These are phyloP conservation scores for Desmodesmus armatus DNA, from an alignment of 139 green algal genomes.

Conservation along the genomic window DNA sequence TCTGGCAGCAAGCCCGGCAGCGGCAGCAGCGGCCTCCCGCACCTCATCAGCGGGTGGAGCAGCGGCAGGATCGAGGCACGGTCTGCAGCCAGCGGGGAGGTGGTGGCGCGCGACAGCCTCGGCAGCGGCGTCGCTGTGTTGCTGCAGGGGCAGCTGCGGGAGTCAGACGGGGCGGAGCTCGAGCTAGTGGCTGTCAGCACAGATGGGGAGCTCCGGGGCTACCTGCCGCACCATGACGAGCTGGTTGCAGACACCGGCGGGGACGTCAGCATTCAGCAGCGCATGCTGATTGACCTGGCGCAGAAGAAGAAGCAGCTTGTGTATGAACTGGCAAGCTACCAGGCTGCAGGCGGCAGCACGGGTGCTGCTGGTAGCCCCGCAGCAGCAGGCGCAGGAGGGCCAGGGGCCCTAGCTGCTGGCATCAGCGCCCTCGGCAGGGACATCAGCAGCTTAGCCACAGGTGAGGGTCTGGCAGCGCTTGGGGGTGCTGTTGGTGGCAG, in stretches of 20 bases:
- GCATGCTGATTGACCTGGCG: slow-evolving; percentile 64
- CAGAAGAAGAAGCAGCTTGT: slow-evolving; percentile 72
- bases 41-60: slow-evolving; percentile 85
- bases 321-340: slow-evolving; percentile 71
- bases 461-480: background rate
- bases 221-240: slow-evolving; percentile 52
- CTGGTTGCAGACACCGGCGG: slow-evolving; percentile 16
- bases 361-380: background rate
- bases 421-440: background rate
- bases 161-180: slow-evolving; percentile 53
- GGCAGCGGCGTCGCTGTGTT: slow-evolving; percentile 61
- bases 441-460: background rate
- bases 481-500: background rate
- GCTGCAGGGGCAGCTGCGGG: slow-evolving; percentile 71
- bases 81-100: slow-evolving; percentile 65
- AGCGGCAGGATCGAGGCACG: slow-evolving; percentile 78
- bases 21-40: slow-evolving; percentile 64
- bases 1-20: too few species aligned
- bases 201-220: slow-evolving; percentile 66
- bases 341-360: background rate
- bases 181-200: slow-evolving; percentile 64
- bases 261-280: slow-evolving; percentile 61
- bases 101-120: slow-evolving; percentile 76
- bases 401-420: background rate
- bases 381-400: slow-evolving; percentile 17